Evolutionary conservation across 345 rosid genomes (phyloP), one percentile per base, ranked within the genome.

Genomic region (Lumnitzera littorea): DNA sequence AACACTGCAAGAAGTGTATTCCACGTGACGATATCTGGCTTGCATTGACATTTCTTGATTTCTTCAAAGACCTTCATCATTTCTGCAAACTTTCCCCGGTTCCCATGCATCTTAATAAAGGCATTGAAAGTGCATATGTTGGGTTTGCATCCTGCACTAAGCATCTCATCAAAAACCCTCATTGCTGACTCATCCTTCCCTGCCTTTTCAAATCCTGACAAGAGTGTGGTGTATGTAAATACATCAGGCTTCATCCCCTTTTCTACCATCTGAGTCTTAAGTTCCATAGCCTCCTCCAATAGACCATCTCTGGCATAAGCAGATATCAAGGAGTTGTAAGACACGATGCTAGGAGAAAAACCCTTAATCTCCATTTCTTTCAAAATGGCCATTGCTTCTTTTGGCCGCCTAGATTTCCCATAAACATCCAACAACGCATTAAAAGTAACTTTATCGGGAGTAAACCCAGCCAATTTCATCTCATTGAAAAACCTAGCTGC

Each of bases 41-140:
- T 63, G 70, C 88, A 84, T 41, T 75, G 74, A 57, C 90, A 80
- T 13, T 55, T 52, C 63, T 81, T 83, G 60, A 94, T 89, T 76
- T 89, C 91, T 57, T 89, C 97, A 62, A 87, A 94, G 59, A 87
- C 76, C 83, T 79, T 88, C 96, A 94, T 87, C 97, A 94, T 89
- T 64, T 87, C 95, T 15, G 79, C 65, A 74, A 94, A 89, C 58
- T 79, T 89, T 16, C 97, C 97, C 59, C 96, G 72, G 71, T 86
- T 78, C 23, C 99, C 97, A 24, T 89, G 77, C 99, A 94, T 86
- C 84, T 94, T 89, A 65, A 94, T 89, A 17, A 90, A 69, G 24
- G 97, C 91, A 81, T 94, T 94, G 63, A 94, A 87, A 53, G 97
- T 89, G 76, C 96, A 94, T 47, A 89, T 89, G 64, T 89, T 94